Evolutionary conservation across 2,329 filamentous ascomycete genomes (phyloP).

Genomic region (Immersiporthe knoxdaviesiana): DNA sequence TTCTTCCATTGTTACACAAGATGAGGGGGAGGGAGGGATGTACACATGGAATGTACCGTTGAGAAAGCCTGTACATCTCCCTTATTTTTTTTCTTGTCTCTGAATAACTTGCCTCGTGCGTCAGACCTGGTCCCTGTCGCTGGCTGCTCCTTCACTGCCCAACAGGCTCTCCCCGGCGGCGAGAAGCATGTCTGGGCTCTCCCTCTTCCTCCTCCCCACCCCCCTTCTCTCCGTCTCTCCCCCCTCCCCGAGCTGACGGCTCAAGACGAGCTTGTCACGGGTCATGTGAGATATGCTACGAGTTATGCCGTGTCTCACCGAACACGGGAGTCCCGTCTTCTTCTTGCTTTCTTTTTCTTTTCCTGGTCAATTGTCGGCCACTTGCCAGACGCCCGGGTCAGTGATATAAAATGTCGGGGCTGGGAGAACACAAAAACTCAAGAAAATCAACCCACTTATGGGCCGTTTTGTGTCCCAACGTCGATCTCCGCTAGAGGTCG

Average conservation of each 20-base stretch:
- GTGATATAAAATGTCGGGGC: not conserved
- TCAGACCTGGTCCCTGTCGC: slow-evolving; percentile 21
- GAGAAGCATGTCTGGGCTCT: not conserved
- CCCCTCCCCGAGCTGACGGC: not conserved
- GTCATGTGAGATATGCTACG: not conserved
- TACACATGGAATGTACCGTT: slow-evolving; percentile 20
- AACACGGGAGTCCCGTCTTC: not conserved
- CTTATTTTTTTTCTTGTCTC: slow-evolving; percentile 20
- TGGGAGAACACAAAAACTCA: not conserved
- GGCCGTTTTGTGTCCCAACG: slow-evolving; percentile 5
- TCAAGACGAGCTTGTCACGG: slow-evolving; percentile 9
- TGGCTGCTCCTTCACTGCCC: slow-evolving; percentile 11
- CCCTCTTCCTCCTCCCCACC: not conserved
- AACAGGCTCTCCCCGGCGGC: not conserved
- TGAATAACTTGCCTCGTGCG: slow-evolving; percentile 9
- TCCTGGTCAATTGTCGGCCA: not conserved
- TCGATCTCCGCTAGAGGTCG: slow-evolving; percentile 11
- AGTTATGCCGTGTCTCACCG: slow-evolving; percentile 1
- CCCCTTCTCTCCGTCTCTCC: too few relatives aligned
- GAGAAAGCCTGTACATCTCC: slow-evolving; percentile 9
- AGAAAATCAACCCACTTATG: not conserved
- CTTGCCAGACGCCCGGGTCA: slow-evolving; percentile 15
- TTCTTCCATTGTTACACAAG: slow-evolving; percentile 20
- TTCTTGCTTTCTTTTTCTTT: not conserved
- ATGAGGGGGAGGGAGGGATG: slow-evolving; percentile 21